phyloP scores from a whole-genome alignment of 2,329 filamentous ascomycete species.

The Hymenoscyphus albidus region DNA sequence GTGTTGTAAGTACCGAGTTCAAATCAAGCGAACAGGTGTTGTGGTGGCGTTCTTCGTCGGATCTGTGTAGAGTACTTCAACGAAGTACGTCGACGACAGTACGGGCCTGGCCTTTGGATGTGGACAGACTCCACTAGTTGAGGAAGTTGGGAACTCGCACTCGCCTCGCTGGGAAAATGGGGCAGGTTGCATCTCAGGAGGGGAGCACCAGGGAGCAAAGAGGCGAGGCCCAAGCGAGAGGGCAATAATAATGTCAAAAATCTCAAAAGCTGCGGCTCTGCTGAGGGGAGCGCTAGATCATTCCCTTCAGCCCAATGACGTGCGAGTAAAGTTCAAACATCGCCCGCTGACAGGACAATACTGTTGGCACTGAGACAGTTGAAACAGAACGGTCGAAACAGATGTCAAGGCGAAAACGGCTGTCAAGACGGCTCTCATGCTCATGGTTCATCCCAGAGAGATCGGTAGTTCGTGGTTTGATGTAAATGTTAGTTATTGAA shows the following conservation, averaged over 20 bases:
- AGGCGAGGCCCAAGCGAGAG: background rate
- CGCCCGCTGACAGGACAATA: background rate
- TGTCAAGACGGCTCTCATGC: background rate
- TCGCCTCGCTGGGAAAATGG: background rate
- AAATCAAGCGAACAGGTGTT: background rate
- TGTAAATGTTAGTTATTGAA: background rate
- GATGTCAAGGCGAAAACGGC: background rate
- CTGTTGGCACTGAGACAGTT: background rate
- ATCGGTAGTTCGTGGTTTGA: constrained; percentile 1
- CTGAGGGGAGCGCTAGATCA: background rate
- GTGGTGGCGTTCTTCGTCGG: background rate
- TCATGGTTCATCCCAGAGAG: background rate
- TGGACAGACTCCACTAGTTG: background rate
- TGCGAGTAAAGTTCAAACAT: background rate
- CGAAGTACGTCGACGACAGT: background rate
- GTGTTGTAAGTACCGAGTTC: background rate
- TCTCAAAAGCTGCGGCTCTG: background rate
- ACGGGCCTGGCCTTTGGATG: background rate
- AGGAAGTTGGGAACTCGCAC: background rate
- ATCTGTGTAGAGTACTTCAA: background rate
- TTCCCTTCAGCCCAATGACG: background rate
- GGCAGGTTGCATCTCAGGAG: too few relatives aligned
- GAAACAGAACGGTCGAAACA: background rate
- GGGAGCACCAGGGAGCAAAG: background rate
- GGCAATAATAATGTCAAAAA: background rate